A percentile compares a stretch with the other conserved stretches of the same genome.
phyloP scores from a whole-genome alignment of 75 land plant species.

The Cupressus sempervirens region DNA sequence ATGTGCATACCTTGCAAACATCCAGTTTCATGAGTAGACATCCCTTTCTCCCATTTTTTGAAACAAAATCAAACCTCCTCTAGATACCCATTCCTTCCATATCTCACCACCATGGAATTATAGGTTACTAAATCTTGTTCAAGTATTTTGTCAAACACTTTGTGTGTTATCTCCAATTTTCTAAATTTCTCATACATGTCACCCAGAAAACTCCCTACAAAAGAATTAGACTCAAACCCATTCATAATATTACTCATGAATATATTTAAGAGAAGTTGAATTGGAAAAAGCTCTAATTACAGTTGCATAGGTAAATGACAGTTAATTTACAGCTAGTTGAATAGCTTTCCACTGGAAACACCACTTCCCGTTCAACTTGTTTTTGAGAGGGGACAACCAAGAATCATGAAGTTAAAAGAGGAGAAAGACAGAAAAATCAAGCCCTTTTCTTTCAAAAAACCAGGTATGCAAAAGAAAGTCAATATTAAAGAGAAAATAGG shows the following conservation, averaged over 20 bases:
- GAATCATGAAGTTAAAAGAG: too few relatives aligned
- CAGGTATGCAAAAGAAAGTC: too few relatives aligned
- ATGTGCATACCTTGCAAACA: conserved; percentile 37
- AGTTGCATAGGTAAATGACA: background rate
- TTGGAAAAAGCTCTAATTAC: background rate
- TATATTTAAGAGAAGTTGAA: background rate
- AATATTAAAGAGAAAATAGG: too few relatives aligned
- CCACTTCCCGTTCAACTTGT: too few relatives aligned
- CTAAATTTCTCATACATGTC: conserved; percentile 8
- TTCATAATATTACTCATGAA: background rate
- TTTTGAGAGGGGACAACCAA: too few relatives aligned
- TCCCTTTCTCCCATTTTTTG: conserved; percentile 32
- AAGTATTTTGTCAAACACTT: background rate
- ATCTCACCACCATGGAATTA: background rate
- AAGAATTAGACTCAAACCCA: background rate
- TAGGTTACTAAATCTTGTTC: background rate
- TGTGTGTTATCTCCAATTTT: background rate
- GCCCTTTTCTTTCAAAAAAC: too few relatives aligned
- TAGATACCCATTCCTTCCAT: conserved; percentile 7
- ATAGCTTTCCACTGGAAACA: too few relatives aligned
- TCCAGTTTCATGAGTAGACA: conserved; percentile 30
- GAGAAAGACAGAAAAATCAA: too few relatives aligned
- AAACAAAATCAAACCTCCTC: conserved; percentile 32
- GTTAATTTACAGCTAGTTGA: too few relatives aligned
- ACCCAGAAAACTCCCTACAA: background rate